Conservation (phyloP, 2,329 filamentous ascomycete genomes). For the Penicillium verrucosum region DNA sequence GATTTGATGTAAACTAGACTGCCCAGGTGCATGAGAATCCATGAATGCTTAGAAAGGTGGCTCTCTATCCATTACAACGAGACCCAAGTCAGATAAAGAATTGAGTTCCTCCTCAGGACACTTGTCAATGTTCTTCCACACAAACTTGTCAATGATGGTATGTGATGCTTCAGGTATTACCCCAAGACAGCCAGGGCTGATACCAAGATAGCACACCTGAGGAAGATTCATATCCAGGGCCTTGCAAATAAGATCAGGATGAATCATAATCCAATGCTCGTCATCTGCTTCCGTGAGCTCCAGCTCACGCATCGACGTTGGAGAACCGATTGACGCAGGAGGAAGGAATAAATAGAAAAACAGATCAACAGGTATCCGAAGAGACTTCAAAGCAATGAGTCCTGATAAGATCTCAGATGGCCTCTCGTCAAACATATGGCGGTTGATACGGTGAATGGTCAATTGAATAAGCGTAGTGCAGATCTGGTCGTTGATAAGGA, state of each 20-base stretch:
- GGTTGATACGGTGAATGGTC: background rate
- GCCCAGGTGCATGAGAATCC: background rate
- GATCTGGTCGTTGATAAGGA: constrained; percentile 6
- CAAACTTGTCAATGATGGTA: background rate
- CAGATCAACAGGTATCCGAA: constrained; percentile 3
- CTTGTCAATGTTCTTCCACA: constrained; percentile 9
- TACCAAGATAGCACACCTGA: constrained; percentile 3
- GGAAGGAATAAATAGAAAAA: background rate
- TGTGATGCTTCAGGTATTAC: background rate
- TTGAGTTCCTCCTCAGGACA: constrained; percentile 6
- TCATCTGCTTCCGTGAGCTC: background rate
- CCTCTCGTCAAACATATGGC: background rate
- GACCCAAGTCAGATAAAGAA: constrained; percentile 1
- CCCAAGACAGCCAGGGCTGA: background rate
- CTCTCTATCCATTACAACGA: background rate
- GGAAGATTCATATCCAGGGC: background rate
- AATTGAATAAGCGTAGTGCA: background rate
- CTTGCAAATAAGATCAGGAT: background rate
- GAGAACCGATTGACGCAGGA: background rate
- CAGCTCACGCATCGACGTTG: background rate
- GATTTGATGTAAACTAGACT: background rate
- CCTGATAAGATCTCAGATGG: background rate
- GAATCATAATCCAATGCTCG: background rate
- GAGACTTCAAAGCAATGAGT: background rate
- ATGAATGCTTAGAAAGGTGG: background rate